A percentile compares a stretch with the other conserved stretches of the same genome.
Conservation (phyloP, 306 rosid genomes). For the Vicia sativa region DNA sequence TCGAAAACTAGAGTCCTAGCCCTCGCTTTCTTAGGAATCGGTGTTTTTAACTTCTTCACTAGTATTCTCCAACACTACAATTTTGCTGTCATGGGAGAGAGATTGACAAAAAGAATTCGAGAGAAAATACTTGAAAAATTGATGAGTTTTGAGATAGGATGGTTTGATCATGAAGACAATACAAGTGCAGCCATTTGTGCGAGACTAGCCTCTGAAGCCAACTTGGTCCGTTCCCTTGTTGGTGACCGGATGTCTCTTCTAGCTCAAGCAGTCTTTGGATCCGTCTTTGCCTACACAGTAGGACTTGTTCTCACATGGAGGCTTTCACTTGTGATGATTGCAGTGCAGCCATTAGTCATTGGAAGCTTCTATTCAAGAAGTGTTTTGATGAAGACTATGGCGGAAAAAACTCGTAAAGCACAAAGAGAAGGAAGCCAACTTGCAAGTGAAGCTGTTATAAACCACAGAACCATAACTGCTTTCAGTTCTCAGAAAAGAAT, state of each 20-base stretch:
- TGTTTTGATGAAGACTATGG: conserved; percentile 80
- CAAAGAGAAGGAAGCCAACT: conserved; percentile 87
- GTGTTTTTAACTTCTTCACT: conserved; percentile 73
- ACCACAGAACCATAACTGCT: conserved; percentile 86
- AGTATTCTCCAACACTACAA: conserved; percentile 79
- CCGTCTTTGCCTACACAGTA: conserved; percentile 64
- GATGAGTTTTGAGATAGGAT: conserved; percentile 84
- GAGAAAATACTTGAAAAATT: conserved; percentile 68
- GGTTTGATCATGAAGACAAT: conserved; percentile 87
- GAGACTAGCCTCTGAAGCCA: conserved; percentile 78
- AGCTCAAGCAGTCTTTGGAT: conserved; percentile 77
- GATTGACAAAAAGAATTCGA: conserved; percentile 74
- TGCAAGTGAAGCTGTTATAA: conserved; percentile 84
- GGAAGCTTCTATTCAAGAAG: conserved; percentile 87
- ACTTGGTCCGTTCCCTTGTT: conserved; percentile 81
- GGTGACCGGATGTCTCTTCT: conserved; percentile 78
- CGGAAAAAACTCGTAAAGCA: conserved; percentile 70
- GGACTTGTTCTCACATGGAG: conserved; percentile 81
- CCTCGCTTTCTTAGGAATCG: conserved; percentile 69
- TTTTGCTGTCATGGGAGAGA: conserved; percentile 85
- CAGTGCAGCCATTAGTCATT: conserved; percentile 84
- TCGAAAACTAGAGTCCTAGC: conserved; percentile 62
- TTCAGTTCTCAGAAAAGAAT: conserved; percentile 85
- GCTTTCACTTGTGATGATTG: conserved; percentile 86
- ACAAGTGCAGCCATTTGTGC: conserved; percentile 91